phyloP scores from a whole-genome alignment of 2,329 filamentous ascomycete genomes.

The Fusarium tjaetaba region DNA sequence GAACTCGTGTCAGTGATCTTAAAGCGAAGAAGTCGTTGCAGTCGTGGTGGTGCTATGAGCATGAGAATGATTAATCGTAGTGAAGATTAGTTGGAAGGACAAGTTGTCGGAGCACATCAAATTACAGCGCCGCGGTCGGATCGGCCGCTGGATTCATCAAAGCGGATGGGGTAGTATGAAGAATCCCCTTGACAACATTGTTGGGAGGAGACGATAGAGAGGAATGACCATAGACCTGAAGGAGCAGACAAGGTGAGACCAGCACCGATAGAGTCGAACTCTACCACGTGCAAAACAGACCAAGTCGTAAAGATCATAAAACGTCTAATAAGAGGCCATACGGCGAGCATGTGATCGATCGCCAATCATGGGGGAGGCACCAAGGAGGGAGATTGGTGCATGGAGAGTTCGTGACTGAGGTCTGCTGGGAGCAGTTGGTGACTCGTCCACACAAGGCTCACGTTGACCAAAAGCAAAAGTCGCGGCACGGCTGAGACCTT shows the following conservation, averaged over 20 bases:
- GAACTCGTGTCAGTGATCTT: constrained; percentile 42
- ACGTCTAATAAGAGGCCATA: constrained; percentile 70
- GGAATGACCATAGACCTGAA: constrained; percentile 32
- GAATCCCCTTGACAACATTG: constrained; percentile 25
- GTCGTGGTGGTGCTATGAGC: constrained; percentile 44
- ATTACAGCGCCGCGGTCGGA: constrained; percentile 14
- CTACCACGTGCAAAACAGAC: constrained; percentile 43
- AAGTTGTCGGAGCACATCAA: constrained; percentile 12
- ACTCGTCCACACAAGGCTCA: constrained; percentile 63
- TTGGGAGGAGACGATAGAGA: constrained; percentile 24
- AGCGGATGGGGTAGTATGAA: constrained; percentile 3
- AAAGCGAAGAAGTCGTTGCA: constrained; percentile 43
- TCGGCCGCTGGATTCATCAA: constrained; percentile 22
- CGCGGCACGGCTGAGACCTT: constrained; percentile 85
- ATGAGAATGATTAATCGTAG: constrained; percentile 38
- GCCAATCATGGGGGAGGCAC: constrained; percentile 56
- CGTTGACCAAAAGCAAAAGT: constrained; percentile 95
- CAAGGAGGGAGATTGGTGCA: constrained; percentile 56
- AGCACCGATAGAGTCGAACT: constrained; percentile 40
- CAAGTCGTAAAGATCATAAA: constrained; percentile 30
- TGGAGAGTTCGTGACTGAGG: constrained; percentile 49
- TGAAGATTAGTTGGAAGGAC: constrained; percentile 25
- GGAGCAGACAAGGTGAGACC: constrained; percentile 41
- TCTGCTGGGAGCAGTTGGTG: constrained; percentile 66
- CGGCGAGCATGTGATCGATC: constrained; percentile 67